These are phyloP conservation scores for Mentha longifolia DNA, from an alignment of 257 asterid genomes.

Conservation along the genomic window DNA sequence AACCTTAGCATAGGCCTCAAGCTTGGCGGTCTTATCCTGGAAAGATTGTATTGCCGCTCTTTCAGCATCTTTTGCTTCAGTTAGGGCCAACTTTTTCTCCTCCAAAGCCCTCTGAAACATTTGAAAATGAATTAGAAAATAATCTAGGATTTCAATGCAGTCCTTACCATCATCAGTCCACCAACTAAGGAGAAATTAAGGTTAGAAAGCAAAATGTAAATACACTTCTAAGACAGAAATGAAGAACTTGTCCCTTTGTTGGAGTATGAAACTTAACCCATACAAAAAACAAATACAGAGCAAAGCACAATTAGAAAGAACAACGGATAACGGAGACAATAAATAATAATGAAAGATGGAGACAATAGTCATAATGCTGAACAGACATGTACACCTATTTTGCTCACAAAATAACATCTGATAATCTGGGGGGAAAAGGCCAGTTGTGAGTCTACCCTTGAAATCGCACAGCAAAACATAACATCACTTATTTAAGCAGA, in stretches of 20 bases:
- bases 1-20: constrained; percentile 84
- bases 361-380: background rate
- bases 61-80: constrained; percentile 75
- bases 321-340: background rate
- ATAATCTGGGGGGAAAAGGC: background rate
- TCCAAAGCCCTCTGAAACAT: constrained; percentile 64
- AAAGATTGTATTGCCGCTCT: constrained; percentile 69
- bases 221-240: background rate
- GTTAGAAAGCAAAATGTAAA: background rate
- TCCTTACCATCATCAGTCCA: constrained; percentile 16
- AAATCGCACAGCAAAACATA: constrained; percentile 14
- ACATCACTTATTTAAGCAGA: background rate
- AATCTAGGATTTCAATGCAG: constrained; percentile 17
- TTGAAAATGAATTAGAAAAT: constrained; percentile 29
- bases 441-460: background rate
- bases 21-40: constrained; percentile 67
- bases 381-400: background rate
- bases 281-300: constrained; percentile 15
- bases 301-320: constrained; percentile 1
- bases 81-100: constrained; percentile 62
- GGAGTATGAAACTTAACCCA: background rate
- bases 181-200: constrained; percentile 5
- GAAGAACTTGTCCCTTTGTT: constrained; percentile 4
- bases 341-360: background rate
- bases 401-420: background rate